Conservation (phyloP, 768 basidiomycete genomes). For the Termitomyces bulborhizus region DNA sequence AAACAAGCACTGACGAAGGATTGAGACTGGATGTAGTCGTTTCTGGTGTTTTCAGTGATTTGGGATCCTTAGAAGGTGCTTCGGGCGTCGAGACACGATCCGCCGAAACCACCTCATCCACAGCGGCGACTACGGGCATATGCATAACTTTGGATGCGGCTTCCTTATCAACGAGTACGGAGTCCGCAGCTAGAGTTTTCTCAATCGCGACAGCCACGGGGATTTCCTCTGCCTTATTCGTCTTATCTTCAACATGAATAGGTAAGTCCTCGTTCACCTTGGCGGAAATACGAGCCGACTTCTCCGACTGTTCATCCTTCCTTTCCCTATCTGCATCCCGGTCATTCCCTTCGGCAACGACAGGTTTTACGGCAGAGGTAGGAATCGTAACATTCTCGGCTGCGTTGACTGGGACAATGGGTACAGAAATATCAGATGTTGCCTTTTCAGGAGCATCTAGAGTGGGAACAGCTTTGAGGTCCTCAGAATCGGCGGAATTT, state of each 20-base stretch:
- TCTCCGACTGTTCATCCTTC: background rate
- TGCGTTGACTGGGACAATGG: conserved; percentile 35
- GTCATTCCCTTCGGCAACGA: background rate
- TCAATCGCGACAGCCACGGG: background rate
- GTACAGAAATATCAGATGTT: conserved; percentile 23
- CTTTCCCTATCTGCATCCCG: background rate
- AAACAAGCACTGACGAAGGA: conserved; percentile 3
- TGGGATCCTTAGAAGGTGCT: background rate
- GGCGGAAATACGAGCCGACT: conserved; percentile 2
- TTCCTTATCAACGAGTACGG: background rate
- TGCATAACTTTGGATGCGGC: background rate
- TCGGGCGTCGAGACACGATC: background rate
- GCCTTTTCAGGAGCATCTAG: background rate
- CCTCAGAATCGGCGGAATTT: background rate
- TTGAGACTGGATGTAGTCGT: conserved; percentile 2
- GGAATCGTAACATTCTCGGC: conserved; percentile 28
- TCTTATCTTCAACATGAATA: conserved; percentile 1
- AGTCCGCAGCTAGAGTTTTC: background rate
- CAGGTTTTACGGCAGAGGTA: background rate
- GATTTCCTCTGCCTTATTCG: conserved; percentile 1
- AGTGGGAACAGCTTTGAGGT: conserved; percentile 4
- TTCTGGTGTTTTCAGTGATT: conserved; percentile 2
- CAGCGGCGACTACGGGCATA: background rate
- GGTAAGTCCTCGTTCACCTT: conserved; percentile 1
- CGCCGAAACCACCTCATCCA: background rate